These are phyloP conservation scores for Fomitiporia mediterranea DNA, from an alignment of 1,284 basidiomycete species.

Conservation along the genomic window DNA sequence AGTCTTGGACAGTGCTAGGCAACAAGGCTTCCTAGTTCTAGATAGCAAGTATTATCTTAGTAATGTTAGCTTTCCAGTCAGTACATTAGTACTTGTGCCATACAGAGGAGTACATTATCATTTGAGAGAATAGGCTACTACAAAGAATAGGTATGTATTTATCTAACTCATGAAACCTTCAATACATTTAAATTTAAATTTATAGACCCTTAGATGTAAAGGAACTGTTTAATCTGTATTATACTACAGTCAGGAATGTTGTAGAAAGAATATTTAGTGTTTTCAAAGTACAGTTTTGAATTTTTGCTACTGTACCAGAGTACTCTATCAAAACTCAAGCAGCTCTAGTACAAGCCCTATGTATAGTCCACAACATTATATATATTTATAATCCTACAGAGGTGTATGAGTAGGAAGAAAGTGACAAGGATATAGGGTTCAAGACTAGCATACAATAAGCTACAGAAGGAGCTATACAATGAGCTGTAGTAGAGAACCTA, in stretches of 20 bases:
- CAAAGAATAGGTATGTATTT: neutral
- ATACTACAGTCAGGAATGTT: conserved; percentile 35
- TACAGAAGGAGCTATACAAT: conserved; percentile 1
- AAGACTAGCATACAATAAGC: neutral
- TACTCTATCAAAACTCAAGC: conserved; percentile 33
- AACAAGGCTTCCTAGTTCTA: conserved; percentile 12
- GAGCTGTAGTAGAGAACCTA: neutral
- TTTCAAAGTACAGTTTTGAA: conserved; percentile 31
- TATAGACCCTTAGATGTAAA: conserved; percentile 31
- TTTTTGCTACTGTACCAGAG: conserved; percentile 27
- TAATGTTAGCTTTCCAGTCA: conserved; percentile 12
- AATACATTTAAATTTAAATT: neutral
- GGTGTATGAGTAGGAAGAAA: conserved; percentile 5
- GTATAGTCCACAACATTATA: conserved; percentile 38
- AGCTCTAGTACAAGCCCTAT: conserved; percentile 28
- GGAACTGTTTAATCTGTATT: conserved; percentile 39
- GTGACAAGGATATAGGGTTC: neutral
- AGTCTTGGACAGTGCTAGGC: conserved; percentile 12
- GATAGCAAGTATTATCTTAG: conserved; percentile 16
- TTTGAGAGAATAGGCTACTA: conserved; percentile 15
- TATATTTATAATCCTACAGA: conserved; percentile 27
- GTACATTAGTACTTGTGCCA: neutral
- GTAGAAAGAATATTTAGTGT: conserved; percentile 41
- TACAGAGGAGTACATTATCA: conserved; percentile 19
- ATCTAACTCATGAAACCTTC: neutral